Percentiles rank a stretch among this genome's conserved stretches.
Conservation (phyloP, 2,329 filamentous ascomycete species). For the Cladosporium sp. region DNA sequence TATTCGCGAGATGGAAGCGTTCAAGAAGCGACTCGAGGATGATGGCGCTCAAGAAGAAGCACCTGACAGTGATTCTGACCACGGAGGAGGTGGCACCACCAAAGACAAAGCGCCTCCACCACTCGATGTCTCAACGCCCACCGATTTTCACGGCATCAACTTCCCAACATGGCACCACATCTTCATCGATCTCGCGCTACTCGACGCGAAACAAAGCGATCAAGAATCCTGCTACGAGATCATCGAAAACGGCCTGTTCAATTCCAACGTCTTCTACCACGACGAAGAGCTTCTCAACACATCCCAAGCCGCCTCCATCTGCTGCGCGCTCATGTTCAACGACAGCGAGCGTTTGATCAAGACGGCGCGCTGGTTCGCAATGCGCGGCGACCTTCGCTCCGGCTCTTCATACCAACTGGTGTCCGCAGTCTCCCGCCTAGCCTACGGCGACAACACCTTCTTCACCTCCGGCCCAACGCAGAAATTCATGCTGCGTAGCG, state of each 20-base stretch:
- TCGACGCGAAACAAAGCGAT: conserved; percentile 65
- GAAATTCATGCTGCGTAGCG: conserved; percentile 86
- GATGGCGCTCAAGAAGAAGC: conserved; percentile 14
- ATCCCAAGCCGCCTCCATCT: conserved; percentile 24
- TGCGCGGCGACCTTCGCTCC: conserved; percentile 62
- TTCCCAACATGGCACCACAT: conserved; percentile 86
- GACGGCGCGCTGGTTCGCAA: conserved; percentile 78
- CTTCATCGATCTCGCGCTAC: conserved; percentile 81
- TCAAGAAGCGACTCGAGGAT: conserved; percentile 43
- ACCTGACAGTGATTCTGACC: conserved; percentile 13
- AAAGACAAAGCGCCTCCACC: conserved; percentile 14
- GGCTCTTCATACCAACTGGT: conserved; percentile 84
- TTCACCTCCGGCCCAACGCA: conserved; percentile 79
- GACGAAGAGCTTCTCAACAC: conserved; percentile 23
- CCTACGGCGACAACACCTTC: conserved; percentile 66
- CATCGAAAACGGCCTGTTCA: conserved; percentile 67
- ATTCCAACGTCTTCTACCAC: conserved; percentile 80
- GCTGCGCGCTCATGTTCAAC: conserved; percentile 75
- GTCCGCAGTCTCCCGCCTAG: conserved; percentile 70
- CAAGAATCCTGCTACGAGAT: conserved; percentile 72
- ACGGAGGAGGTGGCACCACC: conserved; percentile 15
- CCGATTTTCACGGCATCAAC: conserved; percentile 68
- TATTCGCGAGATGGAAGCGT: conserved; percentile 29
- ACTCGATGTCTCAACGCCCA: conserved; percentile 34
- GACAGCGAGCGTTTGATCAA: conserved; percentile 73